A percentile compares a stretch with the other conserved stretches of the same genome.
These are phyloP conservation scores for Ustilago hordei DNA, from an alignment of 1,284 basidiomycete species.

Conservation along the genomic window DNA sequence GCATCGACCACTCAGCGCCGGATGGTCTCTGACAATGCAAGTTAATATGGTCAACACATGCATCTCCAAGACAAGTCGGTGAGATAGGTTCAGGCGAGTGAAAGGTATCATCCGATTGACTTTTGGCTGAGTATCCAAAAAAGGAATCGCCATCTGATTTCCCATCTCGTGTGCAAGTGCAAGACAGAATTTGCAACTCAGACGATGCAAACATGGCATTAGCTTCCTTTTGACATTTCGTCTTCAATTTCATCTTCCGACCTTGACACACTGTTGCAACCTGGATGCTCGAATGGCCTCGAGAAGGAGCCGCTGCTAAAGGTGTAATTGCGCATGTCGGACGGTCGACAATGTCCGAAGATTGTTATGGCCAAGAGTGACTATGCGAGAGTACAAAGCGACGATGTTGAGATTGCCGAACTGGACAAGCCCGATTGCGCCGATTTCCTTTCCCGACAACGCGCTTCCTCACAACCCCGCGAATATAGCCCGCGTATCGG, in stretches of 20 bases:
- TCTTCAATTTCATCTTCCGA: not conserved
- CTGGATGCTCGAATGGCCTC: not conserved
- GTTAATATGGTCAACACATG: constrained; percentile 1
- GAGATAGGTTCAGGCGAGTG: constrained; percentile 3
- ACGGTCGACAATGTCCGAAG: not conserved
- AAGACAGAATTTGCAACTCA: not conserved
- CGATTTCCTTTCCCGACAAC: not conserved
- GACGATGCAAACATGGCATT: constrained; percentile 3
- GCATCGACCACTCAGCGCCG: not conserved
- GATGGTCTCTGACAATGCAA: constrained; percentile 1
- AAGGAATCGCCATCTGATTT: constrained; percentile 6
- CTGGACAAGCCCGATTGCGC: not conserved
- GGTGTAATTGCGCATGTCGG: not conserved
- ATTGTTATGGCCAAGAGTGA: not conserved
- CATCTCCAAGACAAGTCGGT: not conserved
- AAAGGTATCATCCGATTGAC: not conserved
- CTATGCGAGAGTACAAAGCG: not conserved
- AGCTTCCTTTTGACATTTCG: constrained; percentile 6
- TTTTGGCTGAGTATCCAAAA: not conserved
- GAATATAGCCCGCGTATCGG: constrained; percentile 10
- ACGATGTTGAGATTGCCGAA: not conserved
- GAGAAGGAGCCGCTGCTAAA: not conserved
- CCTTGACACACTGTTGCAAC: not conserved
- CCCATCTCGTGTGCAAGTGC: not conserved
- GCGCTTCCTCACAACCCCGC: not conserved